phyloP scores from a whole-genome alignment of 139 green algal genomes.

The Chlamydomonas incerta region DNA sequence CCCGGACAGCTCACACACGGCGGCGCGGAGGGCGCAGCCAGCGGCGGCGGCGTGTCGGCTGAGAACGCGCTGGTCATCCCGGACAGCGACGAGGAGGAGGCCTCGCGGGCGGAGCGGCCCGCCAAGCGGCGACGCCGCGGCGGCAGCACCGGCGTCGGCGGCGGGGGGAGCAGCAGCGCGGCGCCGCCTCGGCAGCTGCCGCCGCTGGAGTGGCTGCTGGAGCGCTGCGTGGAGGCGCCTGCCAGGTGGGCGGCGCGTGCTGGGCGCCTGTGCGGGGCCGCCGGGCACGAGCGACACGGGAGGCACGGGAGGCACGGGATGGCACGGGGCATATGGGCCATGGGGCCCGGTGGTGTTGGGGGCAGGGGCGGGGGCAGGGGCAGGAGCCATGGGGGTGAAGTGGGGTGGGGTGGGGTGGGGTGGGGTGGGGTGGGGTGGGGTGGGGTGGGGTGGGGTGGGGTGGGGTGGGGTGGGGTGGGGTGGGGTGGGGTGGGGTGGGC shows the following conservation, averaged over 20 bases:
- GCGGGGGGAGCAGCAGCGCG: not conserved
- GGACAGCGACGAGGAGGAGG: constrained; percentile 8
- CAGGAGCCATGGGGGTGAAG: too few relatives aligned
- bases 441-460: too few relatives aligned
- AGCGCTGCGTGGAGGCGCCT: not conserved
- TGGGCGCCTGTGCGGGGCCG: too few relatives aligned
- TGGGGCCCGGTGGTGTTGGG: too few relatives aligned
- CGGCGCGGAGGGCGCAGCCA: not conserved
- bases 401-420: too few relatives aligned
- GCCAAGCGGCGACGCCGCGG: not conserved
- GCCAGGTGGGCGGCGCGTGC: not conserved
- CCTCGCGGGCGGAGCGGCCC: not conserved
- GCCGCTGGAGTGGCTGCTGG: constrained; percentile 38
- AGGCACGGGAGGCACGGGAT: too few relatives aligned
- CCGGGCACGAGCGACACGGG: too few relatives aligned
- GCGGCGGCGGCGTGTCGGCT: not conserved
- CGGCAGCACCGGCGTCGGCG: not conserved
- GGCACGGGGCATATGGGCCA: too few relatives aligned
- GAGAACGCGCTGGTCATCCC: not conserved
- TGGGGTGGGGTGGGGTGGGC: too few relatives aligned
- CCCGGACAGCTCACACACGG: constrained; percentile 14
- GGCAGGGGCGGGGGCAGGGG: too few relatives aligned
- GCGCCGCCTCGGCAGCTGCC: constrained; percentile 1
- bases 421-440: too few relatives aligned
- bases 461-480: too few relatives aligned